Evolutionary conservation across 2,329 filamentous ascomycete species (phyloP).

Genomic region (Aureobasidium sp.): DNA sequence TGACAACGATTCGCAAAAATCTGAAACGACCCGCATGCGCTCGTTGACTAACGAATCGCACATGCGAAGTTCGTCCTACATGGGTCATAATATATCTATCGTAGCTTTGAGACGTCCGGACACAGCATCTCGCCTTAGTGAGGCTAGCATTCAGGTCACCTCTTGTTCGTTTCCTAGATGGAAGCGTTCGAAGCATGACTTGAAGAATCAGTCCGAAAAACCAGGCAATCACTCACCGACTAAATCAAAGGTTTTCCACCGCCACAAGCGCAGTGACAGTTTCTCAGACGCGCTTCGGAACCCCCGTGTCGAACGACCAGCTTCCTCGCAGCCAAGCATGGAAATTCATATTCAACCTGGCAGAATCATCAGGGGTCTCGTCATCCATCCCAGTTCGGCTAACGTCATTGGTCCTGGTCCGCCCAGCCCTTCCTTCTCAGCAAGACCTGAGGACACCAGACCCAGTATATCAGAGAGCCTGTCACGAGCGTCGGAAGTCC

Average conservation of each 20-base stretch:
- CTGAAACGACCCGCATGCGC: not conserved
- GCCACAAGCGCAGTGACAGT: slow-evolving; percentile 79
- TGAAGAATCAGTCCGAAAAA: not conserved
- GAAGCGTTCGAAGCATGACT: slow-evolving; percentile 11
- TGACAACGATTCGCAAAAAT: not conserved
- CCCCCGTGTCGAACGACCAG: slow-evolving; percentile 46
- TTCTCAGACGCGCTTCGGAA: slow-evolving; percentile 78
- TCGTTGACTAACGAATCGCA: not conserved
- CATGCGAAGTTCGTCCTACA: slow-evolving; percentile 4
- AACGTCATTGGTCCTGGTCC: slow-evolving; percentile 54
- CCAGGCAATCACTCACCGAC: not conserved
- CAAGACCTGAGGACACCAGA: not conserved
- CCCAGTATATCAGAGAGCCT: slow-evolving; percentile 1
- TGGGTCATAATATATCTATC: not conserved
- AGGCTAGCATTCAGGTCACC: slow-evolving; percentile 49
- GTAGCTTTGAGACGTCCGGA: not conserved
- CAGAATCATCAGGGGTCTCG: slow-evolving; percentile 76
- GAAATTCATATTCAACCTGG: slow-evolving; percentile 43
- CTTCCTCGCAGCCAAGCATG: slow-evolving; percentile 21
- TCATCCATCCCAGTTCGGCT: slow-evolving; percentile 74
- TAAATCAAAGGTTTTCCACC: slow-evolving; percentile 29
- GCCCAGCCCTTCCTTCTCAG: slow-evolving; percentile 39
- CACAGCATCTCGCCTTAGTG: slow-evolving; percentile 24
- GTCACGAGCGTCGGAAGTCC: not conserved
- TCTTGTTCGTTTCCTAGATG: slow-evolving; percentile 53